Evolutionary conservation across 306 rosid species (phyloP), one percentile per base, ranked within the genome.

Genomic region (Cotoneaster glaucophyllus): DNA sequence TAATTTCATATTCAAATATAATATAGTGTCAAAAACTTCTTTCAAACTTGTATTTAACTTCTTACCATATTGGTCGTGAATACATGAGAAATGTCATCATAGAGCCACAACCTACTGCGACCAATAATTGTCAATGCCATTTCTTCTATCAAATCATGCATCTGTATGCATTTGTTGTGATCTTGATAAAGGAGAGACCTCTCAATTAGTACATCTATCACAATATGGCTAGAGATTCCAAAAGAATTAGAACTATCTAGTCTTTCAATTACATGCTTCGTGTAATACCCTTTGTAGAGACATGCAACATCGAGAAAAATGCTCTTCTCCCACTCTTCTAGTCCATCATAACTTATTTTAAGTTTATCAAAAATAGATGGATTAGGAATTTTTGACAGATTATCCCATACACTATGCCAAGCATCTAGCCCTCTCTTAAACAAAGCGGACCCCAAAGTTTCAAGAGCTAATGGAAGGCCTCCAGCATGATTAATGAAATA

Each of bases 391-490:
- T 31, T 1, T 3, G 6, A 15, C 8, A 64, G 25, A 29, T 73
- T 82, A 4, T 69, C 22, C 34, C 81, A 69, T 31, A 44, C 81
- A 62, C 76, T 79, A 0, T 66, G 25, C 87, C 90, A 86, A 32
- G 21, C 79, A 48, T 52, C 67, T 19, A 7, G 2, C 0, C 6
- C 72, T 81, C 82, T 86, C 73, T 39, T 72, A 62, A 14, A 37
- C 76, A 86, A 79, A 64, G 2, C 28, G 74, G 64, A 25, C 84
- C 87, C 64, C 73, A 59, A 11, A 1, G 56, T 71, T 52, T 61
- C 64, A 56, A 84, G 81, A 45, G 86, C 81, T 32, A 86, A 77
- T 25, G 90, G 76, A 82, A 73, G 79, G 9, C 74, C 82, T 52
- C 29, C 21, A 28, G 69, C 76, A 78, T 68, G 54, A 4, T 53